phyloP scores from a whole-genome alignment of 1,284 basidiomycete genomes.

The Cystobasidiaceae sp. region DNA sequence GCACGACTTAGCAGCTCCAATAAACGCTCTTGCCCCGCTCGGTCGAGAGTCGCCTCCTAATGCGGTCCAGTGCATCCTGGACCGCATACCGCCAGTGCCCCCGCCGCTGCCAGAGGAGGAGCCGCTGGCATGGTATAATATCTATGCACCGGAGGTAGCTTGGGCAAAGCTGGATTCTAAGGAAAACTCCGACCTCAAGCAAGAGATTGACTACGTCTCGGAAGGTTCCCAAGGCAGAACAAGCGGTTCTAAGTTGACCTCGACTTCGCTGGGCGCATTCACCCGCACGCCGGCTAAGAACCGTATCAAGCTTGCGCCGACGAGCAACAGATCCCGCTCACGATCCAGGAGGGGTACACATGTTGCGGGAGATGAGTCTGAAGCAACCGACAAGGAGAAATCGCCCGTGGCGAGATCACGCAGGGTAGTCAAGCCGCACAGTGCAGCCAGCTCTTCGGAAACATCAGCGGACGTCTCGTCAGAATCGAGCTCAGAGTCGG shows the following conservation, averaged over 20 bases:
- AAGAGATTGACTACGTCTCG: neutral
- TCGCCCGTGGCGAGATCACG: neutral
- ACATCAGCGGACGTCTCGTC: neutral
- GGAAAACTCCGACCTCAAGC: neutral
- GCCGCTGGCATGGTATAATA: neutral
- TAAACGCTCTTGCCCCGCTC: neutral
- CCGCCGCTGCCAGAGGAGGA: neutral
- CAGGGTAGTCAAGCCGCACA: no score
- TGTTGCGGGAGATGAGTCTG: neutral
- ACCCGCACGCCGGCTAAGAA: neutral
- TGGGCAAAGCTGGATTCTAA: neutral
- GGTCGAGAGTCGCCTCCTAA: neutral
- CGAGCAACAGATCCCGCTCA: neutral
- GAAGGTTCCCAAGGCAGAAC: neutral
- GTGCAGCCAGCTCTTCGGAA: neutral
- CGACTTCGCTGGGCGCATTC: neutral
- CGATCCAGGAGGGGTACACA: neutral
- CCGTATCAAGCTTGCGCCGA: neutral
- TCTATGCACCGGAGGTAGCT: conserved; percentile 4
- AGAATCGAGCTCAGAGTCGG: conserved; percentile 4
- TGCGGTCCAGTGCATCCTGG: neutral
- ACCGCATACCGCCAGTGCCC: neutral
- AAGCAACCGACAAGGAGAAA: neutral
- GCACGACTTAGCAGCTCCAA: no score
- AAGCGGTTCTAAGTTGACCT: neutral